These are phyloP conservation scores for Talaromyces sp. DNA, from an alignment of 2,329 filamentous ascomycete genomes.

Conservation along the genomic window DNA sequence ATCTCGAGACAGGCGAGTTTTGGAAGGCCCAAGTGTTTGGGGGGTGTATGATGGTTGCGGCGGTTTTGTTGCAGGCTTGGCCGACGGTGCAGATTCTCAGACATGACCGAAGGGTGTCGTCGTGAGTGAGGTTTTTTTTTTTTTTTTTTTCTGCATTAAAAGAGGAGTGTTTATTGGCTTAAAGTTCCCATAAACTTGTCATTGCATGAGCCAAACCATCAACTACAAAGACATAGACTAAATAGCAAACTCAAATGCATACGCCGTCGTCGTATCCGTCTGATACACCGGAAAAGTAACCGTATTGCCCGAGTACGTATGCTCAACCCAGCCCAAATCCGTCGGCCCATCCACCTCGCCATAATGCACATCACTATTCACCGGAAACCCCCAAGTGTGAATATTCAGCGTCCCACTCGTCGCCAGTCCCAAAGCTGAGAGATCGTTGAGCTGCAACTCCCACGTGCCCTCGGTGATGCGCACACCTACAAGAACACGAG, in stretches of 20 bases:
- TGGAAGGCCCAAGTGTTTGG: background rate
- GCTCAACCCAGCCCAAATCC: constrained; percentile 24
- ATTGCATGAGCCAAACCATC: background rate
- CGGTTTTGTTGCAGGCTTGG: background rate
- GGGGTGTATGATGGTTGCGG: background rate
- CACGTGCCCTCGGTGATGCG: constrained; percentile 27
- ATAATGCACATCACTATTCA: constrained; percentile 16
- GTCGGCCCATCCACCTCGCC: constrained; percentile 25
- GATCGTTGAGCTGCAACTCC: constrained; percentile 27
- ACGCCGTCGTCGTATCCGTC: constrained; percentile 31
- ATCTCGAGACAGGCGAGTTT: background rate
- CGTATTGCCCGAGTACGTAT: constrained; percentile 29
- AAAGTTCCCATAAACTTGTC: background rate
- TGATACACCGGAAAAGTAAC: constrained; percentile 37
- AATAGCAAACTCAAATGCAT: constrained; percentile 35
- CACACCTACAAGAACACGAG: constrained; percentile 33
- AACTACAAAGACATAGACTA: background rate
- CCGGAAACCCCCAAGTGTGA: constrained; percentile 22
- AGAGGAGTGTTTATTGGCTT: background rate
- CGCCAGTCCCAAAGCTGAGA: constrained; percentile 30
- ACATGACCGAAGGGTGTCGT: background rate
- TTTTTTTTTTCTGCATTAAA: too few relatives aligned
- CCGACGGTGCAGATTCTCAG: background rate
- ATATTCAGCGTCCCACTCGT: constrained; percentile 26
- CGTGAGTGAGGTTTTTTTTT: too few relatives aligned